Evolutionary conservation across 108 stramenopile genomes (phyloP).

Genomic region (Stephanodiscus triporus): DNA sequence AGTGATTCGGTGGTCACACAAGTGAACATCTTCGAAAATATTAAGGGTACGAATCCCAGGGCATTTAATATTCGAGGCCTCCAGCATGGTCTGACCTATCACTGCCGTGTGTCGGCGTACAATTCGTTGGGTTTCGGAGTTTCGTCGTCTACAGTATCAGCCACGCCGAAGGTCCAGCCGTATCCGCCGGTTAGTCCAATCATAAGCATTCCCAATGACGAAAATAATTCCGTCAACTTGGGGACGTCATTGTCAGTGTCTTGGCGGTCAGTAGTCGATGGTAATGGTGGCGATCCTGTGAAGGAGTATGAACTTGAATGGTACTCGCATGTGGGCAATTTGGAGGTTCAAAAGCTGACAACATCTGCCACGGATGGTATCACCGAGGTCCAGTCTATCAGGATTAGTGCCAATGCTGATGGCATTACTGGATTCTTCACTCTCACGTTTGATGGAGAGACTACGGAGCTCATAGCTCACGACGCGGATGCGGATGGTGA

Average conservation of each 20-base stretch:
- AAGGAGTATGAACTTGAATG: slow-evolving; percentile 62
- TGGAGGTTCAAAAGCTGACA: slow-evolving; percentile 81
- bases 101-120: slow-evolving; percentile 76
- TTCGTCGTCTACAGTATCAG: slow-evolving; percentile 48
- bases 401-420: slow-evolving; percentile 56
- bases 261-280: slow-evolving; percentile 49
- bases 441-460: slow-evolving; percentile 66
- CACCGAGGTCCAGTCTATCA: slow-evolving; percentile 64
- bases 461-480: slow-evolving; percentile 72
- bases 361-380: slow-evolving; percentile 67
- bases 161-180: slow-evolving; percentile 62
- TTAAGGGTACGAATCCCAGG: slow-evolving; percentile 59
- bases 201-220: slow-evolving; percentile 31
- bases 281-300: slow-evolving; percentile 45
- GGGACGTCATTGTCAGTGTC: slow-evolving; percentile 55
- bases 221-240: slow-evolving; percentile 7
- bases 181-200: slow-evolving; percentile 16
- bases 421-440: slow-evolving; percentile 80
- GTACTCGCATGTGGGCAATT: slow-evolving; percentile 48
- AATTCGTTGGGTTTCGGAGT: slow-evolving; percentile 72
- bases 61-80: slow-evolving; percentile 57
- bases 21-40: slow-evolving; percentile 54
- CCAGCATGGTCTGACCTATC: slow-evolving; percentile 59
- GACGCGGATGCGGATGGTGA: slow-evolving; percentile 75
- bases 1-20: slow-evolving; percentile 32